Base-by-base conservation (phyloP, 2,329 filamentous ascomycete species). In the Chaetothyriales sp. region DNA sequence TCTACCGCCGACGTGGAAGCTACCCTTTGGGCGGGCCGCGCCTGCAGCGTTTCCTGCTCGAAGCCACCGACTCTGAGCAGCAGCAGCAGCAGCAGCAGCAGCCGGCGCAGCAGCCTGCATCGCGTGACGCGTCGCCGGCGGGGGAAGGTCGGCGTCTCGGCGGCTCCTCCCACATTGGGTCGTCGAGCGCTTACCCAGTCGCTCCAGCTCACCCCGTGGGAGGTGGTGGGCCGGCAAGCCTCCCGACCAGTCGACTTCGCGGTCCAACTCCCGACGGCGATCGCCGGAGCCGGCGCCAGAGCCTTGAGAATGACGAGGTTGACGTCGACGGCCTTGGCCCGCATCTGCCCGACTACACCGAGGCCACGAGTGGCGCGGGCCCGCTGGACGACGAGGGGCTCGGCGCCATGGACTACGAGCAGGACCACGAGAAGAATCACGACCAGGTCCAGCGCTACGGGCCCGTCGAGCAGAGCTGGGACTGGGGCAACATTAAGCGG, bases 91-190 rank as follows among this genome's bases (percentile, higher is more conserved):
- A n/a, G n/a, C n/a, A n/a, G n/a, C n/a, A n/a, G n/a, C n/a, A n/a
- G n/a, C n/a, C n/a, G n/a, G n/a, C n/a, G n/a, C n/a, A 67, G 49
- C 77, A 78, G 72, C 10, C 65, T 63, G 65, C 64, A 47, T 73
- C 72, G 25, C 69, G 68, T 54, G 67, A 69, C 43, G 67, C 70
- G 58, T 71, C 72, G 56, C 73, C 74, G 48, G 70, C 80, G 83
- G 86, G 87, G 84, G 86, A 94, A 83, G 87, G 79, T 71, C 81
- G 74, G 81, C 83, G 85, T 79, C 85, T 88, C 84, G 86, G 77
- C 83, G 83, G 77, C 81, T 88, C 80, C 80, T 90, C 83, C 82
- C 83, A 74, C 76, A 82, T 73, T 90, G 87, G 86, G 79, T 90
- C 82, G 83, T 86, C 86, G 86, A 88, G 84, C 85, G 84, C 79